Evolutionary conservation across 2,329 filamentous ascomycete species (phyloP).

Genomic region (Aspergillus glaucus): DNA sequence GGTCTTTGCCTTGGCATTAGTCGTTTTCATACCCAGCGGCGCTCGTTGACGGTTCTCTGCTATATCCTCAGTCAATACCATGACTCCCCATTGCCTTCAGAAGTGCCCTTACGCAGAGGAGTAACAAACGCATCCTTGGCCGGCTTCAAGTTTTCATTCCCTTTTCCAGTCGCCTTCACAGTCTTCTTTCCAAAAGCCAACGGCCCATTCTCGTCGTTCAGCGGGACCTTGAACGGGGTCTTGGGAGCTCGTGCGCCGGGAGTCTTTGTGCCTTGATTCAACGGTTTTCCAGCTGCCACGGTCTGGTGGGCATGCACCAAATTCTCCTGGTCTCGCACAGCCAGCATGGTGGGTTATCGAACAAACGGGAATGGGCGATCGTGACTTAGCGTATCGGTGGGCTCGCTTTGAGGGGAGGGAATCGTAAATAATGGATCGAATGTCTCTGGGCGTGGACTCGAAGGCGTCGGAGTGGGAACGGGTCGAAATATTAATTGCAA

Average conservation of each 20-base stretch:
- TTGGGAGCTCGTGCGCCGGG: slow-evolving; percentile 70
- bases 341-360: slow-evolving; percentile 56
- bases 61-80: slow-evolving; percentile 6
- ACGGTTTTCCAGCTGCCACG: slow-evolving; percentile 62
- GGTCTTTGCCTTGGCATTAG: slow-evolving; percentile 79
- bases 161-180: slow-evolving; percentile 50
- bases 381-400: slow-evolving; percentile 13
- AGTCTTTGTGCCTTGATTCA: slow-evolving; percentile 68
- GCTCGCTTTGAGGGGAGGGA: no score
- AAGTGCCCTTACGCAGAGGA: slow-evolving; percentile 61
- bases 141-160: slow-evolving; percentile 52
- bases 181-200: slow-evolving; percentile 54
- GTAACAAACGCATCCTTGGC: slow-evolving; percentile 67
- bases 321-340: slow-evolving; percentile 82
- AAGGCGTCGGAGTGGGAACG: neutral
- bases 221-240: slow-evolving; percentile 69
- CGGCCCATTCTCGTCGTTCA: slow-evolving; percentile 81
- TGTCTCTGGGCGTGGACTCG: no score
- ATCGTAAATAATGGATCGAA: no score
- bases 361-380: slow-evolving; percentile 2
- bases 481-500: neutral
- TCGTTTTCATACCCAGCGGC: slow-evolving; percentile 88
- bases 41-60: slow-evolving; percentile 64
- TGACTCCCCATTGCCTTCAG: slow-evolving; percentile 1
- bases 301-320: slow-evolving; percentile 68